Percentiles rank a stretch among this genome's conserved stretches.
phyloP scores from a whole-genome alignment of 495 filamentous ascomycete species.

The Neurospora sp. region DNA sequence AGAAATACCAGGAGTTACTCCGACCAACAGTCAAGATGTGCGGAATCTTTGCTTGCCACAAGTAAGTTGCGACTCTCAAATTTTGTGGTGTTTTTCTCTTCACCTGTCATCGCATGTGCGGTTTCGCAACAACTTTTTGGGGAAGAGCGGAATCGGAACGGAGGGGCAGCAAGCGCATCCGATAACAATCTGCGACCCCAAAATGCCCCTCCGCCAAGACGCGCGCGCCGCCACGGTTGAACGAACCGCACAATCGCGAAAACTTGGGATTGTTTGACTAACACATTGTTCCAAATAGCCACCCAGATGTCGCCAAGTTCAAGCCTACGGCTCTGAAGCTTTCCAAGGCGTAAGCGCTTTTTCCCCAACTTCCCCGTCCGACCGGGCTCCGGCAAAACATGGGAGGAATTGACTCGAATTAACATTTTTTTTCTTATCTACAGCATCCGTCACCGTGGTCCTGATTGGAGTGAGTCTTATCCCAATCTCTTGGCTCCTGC shows the following conservation, averaged over 20 bases:
- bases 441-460: constrained; percentile 90
- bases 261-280: not conserved
- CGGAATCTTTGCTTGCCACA: constrained; percentile 93
- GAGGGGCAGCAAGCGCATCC: constrained; percentile 18
- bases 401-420: constrained; percentile 20
- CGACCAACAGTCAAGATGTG: constrained; percentile 36
- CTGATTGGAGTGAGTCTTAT: constrained; percentile 85
- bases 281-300: constrained; percentile 40
- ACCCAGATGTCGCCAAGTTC: constrained; percentile 92
- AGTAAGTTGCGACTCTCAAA: constrained; percentile 43
- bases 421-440: constrained; percentile 27
- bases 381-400: not conserved
- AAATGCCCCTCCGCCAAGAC: constrained; percentile 12
- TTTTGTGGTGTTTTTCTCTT: not conserved
- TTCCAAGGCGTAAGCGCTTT: constrained; percentile 72
- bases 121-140: constrained; percentile 4
- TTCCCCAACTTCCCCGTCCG: constrained; percentile 1
- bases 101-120: not conserved
- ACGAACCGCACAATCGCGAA: not conserved
- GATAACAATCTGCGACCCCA: not conserved
- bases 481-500: not conserved
- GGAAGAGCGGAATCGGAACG: constrained; percentile 8
- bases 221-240: not conserved
- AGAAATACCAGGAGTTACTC: not conserved
- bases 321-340: constrained; percentile 93